Conservation (phyloP, 2,329 filamentous ascomycete species). For the Stemphylium vesicarium region DNA sequence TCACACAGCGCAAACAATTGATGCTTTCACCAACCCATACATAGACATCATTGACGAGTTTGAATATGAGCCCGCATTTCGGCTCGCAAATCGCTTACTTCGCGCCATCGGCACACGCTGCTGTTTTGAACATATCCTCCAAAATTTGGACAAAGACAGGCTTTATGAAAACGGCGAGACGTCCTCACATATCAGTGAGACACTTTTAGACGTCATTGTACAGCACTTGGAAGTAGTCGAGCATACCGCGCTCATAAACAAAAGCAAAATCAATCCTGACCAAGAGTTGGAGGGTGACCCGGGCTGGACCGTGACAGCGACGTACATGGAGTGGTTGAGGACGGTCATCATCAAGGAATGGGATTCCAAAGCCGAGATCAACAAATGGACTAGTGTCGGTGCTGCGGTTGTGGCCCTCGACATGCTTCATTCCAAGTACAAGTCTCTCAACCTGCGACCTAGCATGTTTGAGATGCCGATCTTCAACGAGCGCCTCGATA, state of each 20-base stretch:
- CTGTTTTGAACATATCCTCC: constrained; percentile 58
- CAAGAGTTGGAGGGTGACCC: constrained; percentile 32
- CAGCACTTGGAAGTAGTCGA: constrained; percentile 37
- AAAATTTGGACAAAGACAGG: constrained; percentile 23
- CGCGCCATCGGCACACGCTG: constrained; percentile 57
- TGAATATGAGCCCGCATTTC: constrained; percentile 60
- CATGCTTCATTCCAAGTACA: constrained; percentile 59
- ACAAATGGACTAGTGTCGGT: constrained; percentile 73
- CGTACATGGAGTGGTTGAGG: constrained; percentile 71
- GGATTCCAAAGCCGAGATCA: constrained; percentile 75
- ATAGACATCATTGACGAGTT: constrained; percentile 51
- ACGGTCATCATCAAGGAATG: constrained; percentile 79
- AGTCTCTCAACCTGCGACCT: constrained; percentile 57
- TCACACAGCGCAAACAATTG: constrained; percentile 17
- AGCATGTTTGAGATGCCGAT: constrained; percentile 77
- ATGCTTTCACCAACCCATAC: constrained; percentile 41
- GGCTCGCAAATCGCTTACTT: constrained; percentile 57
- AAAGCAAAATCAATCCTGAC: constrained; percentile 24
- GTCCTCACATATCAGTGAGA: not conserved
- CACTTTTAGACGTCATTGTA: constrained; percentile 28
- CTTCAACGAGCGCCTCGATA: constrained; percentile 76
- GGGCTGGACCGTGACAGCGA: constrained; percentile 45
- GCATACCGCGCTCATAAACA: constrained; percentile 26
- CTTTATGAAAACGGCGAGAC: not conserved
- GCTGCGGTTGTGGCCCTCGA: constrained; percentile 77